Conservation (phyloP, 371 early-diverging fungal genomes). For the Globomyces sp. region DNA sequence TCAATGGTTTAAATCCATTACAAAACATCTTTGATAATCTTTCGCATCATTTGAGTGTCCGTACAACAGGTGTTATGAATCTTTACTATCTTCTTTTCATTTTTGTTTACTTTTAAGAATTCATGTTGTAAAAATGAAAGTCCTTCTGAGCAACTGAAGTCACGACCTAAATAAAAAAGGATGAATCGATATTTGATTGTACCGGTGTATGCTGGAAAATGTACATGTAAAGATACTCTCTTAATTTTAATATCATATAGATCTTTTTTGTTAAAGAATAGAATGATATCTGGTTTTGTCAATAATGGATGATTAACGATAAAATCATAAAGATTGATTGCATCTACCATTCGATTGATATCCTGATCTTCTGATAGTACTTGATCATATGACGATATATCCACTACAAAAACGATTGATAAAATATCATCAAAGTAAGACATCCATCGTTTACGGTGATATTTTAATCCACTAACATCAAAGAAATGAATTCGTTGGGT, state of each 20-base stretch:
- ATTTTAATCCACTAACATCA: conserved; percentile 8
- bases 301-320: conserved; percentile 58
- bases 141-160: conserved; percentile 24
- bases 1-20: not conserved
- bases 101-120: conserved; percentile 11
- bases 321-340: conserved; percentile 70
- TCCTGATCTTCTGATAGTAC: conserved; percentile 66
- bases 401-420: conserved; percentile 74
- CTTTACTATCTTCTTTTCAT: not conserved
- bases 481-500: conserved; percentile 10
- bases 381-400: conserved; percentile 80
- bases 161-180: conserved; percentile 7
- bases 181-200: too few species aligned
- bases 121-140: conserved; percentile 27
- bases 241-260: conserved; percentile 45
- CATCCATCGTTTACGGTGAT: conserved; percentile 7
- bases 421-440: conserved; percentile 53
- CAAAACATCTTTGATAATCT: conserved; percentile 10
- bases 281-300: conserved; percentile 42
- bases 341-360: conserved; percentile 74
- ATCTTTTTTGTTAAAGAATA: conserved; percentile 67
- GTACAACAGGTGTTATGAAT: conserved; percentile 12
- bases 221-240: conserved; percentile 35
- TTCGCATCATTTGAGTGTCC: conserved; percentile 5
- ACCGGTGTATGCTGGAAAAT: conserved; percentile 43